Conservation (phyloP, 106 monocot genomes). For the Phalaenopsis equestris region DNA sequence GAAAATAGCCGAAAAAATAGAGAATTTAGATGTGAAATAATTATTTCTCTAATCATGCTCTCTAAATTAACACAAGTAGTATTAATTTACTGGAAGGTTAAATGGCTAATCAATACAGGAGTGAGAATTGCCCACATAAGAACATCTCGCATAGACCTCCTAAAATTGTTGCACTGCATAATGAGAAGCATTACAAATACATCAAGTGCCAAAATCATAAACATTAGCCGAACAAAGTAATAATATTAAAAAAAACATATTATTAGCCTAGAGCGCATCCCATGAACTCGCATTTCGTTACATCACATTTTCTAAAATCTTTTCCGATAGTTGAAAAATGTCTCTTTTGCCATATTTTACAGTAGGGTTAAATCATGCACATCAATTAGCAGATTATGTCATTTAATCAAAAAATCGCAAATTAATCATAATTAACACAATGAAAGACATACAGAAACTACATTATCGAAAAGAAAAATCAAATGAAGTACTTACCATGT, state of each 20-base stretch:
- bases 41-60: not conserved
- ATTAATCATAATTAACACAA: not conserved
- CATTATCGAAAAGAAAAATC: not conserved
- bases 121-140: not conserved
- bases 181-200: not conserved
- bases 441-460: not conserved
- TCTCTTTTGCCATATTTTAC: no score
- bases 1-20: not conserved
- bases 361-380: no score
- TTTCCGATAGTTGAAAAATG: no score
- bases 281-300: no score
- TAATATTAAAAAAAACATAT: no score
- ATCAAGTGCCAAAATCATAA: not conserved
- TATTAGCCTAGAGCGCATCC: no score
- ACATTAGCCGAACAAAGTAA: not conserved
- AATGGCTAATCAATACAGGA: not conserved
- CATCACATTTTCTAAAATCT: no score
- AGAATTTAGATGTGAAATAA: not conserved
- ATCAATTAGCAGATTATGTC: no score
- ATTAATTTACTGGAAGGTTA: not conserved
- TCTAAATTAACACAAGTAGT: not conserved
- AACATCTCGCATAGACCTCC: not conserved
- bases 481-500: conserved; percentile 1
- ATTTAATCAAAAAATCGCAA: not conserved
- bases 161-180: not conserved